Conservation (phyloP, 345 rosid species). For the Eucalyptus decipiens region DNA sequence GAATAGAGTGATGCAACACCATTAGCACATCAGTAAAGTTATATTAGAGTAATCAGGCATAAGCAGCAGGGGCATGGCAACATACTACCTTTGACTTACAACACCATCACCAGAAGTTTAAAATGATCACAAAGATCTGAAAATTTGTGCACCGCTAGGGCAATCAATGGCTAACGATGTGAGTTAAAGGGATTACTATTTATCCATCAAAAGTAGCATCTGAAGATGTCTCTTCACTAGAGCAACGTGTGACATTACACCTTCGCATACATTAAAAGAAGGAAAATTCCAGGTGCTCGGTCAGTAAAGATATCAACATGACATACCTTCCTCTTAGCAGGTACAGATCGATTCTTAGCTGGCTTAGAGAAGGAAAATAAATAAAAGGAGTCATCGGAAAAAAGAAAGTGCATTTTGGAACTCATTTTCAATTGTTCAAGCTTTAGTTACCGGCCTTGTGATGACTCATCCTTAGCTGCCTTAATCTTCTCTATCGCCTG, state of each 20-base stretch:
- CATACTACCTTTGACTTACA: neutral
- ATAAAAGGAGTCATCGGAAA: rapidly evolving
- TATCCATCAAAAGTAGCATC: neutral
- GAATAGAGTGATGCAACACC: neutral
- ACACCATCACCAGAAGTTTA: neutral
- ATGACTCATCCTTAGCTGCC: neutral
- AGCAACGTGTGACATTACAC: neutral
- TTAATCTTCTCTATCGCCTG: neutral
- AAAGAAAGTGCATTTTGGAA: neutral
- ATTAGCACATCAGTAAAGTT: neutral
- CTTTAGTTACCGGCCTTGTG: neutral
- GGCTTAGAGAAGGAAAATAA: neutral
- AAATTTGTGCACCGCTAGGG: neutral
- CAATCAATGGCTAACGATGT: neutral
- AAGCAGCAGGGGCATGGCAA: neutral
- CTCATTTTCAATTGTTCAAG: neutral
- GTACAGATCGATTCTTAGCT: too few species aligned
- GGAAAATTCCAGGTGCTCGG: neutral
- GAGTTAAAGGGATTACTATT: neutral
- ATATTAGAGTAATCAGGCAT: neutral
- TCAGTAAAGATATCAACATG: too few species aligned
- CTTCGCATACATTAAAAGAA: neutral
- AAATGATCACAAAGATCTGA: neutral
- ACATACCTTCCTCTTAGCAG: too few species aligned
- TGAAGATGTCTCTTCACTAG: neutral